These are phyloP conservation scores for Pichia sp. DNA, from an alignment of 1,139 yeast species.

Conservation along the genomic window DNA sequence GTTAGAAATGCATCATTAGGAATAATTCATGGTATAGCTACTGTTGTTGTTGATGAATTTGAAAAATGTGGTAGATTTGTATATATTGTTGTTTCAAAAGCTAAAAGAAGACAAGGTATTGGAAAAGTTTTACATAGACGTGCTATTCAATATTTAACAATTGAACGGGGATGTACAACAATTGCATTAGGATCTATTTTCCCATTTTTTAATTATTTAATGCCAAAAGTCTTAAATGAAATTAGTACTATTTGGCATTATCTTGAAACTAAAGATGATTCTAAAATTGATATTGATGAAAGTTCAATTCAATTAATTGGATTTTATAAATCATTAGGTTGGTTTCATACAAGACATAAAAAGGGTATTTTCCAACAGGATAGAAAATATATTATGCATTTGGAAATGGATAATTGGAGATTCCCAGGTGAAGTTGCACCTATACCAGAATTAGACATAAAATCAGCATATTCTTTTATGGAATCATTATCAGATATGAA, in stretches of 20 bases:
- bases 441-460: background rate
- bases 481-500: background rate
- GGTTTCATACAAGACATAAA: constrained; percentile 18
- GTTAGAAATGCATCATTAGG: constrained; percentile 56
- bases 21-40: constrained; percentile 50
- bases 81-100: constrained; percentile 49
- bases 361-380: constrained; percentile 10
- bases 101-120: constrained; percentile 51
- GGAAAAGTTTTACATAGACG: constrained; percentile 53
- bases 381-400: constrained; percentile 35
- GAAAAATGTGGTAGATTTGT: constrained; percentile 41
- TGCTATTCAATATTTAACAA: constrained; percentile 46
- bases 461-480: constrained; percentile 1
- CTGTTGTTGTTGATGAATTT: constrained; percentile 47
- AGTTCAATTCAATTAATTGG: constrained; percentile 13
- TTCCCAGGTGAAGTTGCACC: constrained; percentile 8
- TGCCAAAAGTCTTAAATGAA: constrained; percentile 15
- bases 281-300: constrained; percentile 8
- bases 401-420: constrained; percentile 40
- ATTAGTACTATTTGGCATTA: constrained; percentile 14
- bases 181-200: constrained; percentile 47
- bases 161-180: constrained; percentile 39
- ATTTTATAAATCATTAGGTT: constrained; percentile 20
- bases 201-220: constrained; percentile 46
- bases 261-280: constrained; percentile 10